phyloP scores from a whole-genome alignment of 495 filamentous ascomycete genomes.

The Pyronema domesticum region DNA sequence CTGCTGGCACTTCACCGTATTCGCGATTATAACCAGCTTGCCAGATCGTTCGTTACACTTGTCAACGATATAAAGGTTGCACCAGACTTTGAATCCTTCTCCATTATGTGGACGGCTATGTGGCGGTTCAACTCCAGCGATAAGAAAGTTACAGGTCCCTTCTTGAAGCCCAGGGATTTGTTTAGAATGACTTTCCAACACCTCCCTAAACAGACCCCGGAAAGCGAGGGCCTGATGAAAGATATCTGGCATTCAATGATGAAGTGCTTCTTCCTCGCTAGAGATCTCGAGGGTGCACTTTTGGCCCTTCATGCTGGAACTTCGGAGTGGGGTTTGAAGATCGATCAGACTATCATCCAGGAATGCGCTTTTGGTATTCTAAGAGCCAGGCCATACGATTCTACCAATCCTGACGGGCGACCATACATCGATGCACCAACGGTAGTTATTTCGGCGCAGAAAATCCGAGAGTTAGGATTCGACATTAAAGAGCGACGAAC shows the following conservation, averaged over 20 bases:
- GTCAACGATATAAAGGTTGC: slow-evolving; percentile 18
- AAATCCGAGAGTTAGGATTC: background rate
- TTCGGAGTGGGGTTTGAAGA: slow-evolving; percentile 10
- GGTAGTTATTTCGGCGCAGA: background rate
- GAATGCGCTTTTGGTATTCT: slow-evolving; percentile 16
- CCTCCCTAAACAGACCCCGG: background rate
- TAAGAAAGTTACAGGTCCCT: slow-evolving; percentile 27
- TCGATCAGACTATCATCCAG: slow-evolving; percentile 7
- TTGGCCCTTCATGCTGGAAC: slow-evolving; percentile 16
- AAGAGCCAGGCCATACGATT: slow-evolving; percentile 3
- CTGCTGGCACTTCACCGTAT: slow-evolving; percentile 40
- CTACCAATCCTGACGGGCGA: background rate
- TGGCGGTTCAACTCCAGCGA: slow-evolving; percentile 38
- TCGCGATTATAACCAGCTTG: slow-evolving; percentile 31
- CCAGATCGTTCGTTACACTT: slow-evolving; percentile 30
- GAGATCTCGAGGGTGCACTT: slow-evolving; percentile 13
- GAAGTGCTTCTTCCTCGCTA: slow-evolving; percentile 11
- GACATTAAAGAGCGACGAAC: background rate
- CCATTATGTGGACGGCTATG: slow-evolving; percentile 31
- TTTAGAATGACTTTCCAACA: slow-evolving; percentile 33
- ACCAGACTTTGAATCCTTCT: slow-evolving; percentile 41
- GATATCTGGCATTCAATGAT: slow-evolving; percentile 13
- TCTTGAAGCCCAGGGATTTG: slow-evolving; percentile 34
- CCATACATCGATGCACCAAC: background rate
- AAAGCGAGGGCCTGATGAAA: background rate